Evolutionary conservation across 768 basidiomycete species (phyloP), one percentile per base, ranked within the genome.

Genomic region (Agaricus bisporus): DNA sequence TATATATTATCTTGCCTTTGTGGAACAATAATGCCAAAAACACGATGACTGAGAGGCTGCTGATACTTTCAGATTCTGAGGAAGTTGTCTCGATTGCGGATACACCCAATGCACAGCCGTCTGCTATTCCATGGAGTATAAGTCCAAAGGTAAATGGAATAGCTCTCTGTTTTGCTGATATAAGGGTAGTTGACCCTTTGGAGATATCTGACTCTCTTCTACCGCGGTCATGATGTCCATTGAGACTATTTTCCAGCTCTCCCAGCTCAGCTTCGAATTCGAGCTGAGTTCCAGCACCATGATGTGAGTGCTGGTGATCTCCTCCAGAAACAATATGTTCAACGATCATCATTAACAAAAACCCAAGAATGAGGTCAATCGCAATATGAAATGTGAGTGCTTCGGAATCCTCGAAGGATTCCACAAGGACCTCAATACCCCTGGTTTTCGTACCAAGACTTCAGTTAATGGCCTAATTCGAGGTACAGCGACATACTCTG

Each of bases 11-110:
- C 25, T 25, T 25, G 36, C 90, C 89, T 80, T 98, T 98, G 70
- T 98, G 97, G 18, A 98, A 74, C 45, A 91, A 76, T 39, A 99
- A 80, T 2, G 97, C 95, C 20, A 97, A 64, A 65, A 98, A 98
- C 3, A 99, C 87, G 41, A 98, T 75, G 9, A 92, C 63, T 1
- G 94, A 89, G 29, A 98, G 64, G 35, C 72, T 75, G 20, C 71
- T 73, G 15, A 72, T 68, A 53, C 58, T 64, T 9, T 63, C 71
- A 0, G 67, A 54, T 8, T 63, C 71, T 0, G 67, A 54, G 17
- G 64, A 62, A 9, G 59, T 55, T 48, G 62, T 55, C 3, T 66
- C 66, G 36, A 85, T 69, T 11, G 79, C 76, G 2, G 88, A 86
- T 17, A 93, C 87, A 20, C 95, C 97, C 37, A 98, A 73, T 2